Evolutionary conservation across 2,329 filamentous ascomycete species (phyloP), one percentile per base, ranked within the genome.

Genomic region (Thielaviopsis ethacetica): DNA sequence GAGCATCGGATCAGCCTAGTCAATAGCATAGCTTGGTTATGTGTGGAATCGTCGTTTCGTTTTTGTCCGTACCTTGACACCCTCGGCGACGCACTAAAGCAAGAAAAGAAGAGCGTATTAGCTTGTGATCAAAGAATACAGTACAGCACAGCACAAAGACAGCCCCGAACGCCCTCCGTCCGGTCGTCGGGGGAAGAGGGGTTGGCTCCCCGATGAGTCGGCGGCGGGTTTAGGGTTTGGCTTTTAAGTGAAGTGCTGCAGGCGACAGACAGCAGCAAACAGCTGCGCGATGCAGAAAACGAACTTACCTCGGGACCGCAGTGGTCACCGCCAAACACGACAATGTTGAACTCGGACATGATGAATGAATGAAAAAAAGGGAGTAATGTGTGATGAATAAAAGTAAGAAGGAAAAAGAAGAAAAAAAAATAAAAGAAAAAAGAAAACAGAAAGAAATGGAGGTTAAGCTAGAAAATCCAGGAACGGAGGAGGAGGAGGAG

Each of bases 281-380:
- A 5, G 13, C 5, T 44, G 17, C 13, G 38, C 30, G 22, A 52
- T 53, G 19, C n/a, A 26, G 30, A 47, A 15, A 30, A 22, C 22
- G 17, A 30, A 65, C 80, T 66, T 72, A 89, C 87, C 82, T 94
- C 88, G 1, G 88, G 88, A 70, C 88, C 88, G 68, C 85, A 88
- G 72, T 93, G 87, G 75, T 94, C 89, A 67, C 87, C 87, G 57
- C 72, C 85, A 70, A 91, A 88, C 61, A 91, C 85, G 62, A 91
- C 86, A 69, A 91, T 86, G 64, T 88, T 88, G 69, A 82, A 84
- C 56, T 80, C 76, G 65, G 83, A 72, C 86, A 89, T 89, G 61
- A 66, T 77, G 24, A 19, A 21, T 6, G 22, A 17, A 13, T 30
- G 21, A 19, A 13, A 19, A 19, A 15, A 50, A 27, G 15, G 19